A percentile compares a stretch with the other conserved stretches of the same genome.
Conservation (phyloP, 352 stramenopile genomes). For the Pythium pyrilobum region DNA sequence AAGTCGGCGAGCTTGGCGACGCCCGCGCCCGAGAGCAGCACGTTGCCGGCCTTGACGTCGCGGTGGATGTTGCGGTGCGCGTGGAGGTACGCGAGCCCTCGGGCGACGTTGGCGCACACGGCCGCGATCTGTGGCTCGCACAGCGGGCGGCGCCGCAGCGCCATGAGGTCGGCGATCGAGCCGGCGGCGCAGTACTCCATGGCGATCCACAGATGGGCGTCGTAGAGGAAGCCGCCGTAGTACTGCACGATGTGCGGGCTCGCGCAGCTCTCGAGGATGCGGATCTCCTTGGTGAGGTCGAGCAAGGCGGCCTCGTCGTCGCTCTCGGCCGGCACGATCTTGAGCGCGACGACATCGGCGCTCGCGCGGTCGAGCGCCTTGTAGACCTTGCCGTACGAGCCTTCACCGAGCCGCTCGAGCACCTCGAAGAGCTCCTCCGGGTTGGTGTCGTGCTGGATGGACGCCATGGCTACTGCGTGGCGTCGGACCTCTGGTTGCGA, state of each 20-base stretch:
- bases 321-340: slow-evolving; percentile 80
- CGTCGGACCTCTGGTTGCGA: background rate
- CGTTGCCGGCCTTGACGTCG: slow-evolving; percentile 87
- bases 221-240: slow-evolving; percentile 72
- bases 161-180: slow-evolving; percentile 78
- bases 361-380: slow-evolving; percentile 60
- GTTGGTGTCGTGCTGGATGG: slow-evolving; percentile 60
- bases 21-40: slow-evolving; percentile 67
- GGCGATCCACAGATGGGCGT: slow-evolving; percentile 76
- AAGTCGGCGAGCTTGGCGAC: slow-evolving; percentile 87
- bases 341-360: slow-evolving; percentile 70
- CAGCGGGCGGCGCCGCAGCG: slow-evolving; percentile 41
- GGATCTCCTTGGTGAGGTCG: slow-evolving; percentile 82
- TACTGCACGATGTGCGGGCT: slow-evolving; percentile 87
- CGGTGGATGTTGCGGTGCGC: slow-evolving; percentile 75
- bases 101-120: slow-evolving; percentile 59
- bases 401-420: slow-evolving; percentile 73
- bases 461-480: slow-evolving; percentile 29
- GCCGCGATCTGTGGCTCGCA: slow-evolving; percentile 67
- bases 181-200: slow-evolving; percentile 88
- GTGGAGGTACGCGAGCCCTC: slow-evolving; percentile 82
- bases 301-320: slow-evolving; percentile 62
- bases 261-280: slow-evolving; percentile 73
- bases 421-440: slow-evolving; percentile 71
- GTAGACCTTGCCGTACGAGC: slow-evolving; percentile 84